Conservation (phyloP, 78 protist genomes). For the Dictyostelium brefeldianum region DNA sequence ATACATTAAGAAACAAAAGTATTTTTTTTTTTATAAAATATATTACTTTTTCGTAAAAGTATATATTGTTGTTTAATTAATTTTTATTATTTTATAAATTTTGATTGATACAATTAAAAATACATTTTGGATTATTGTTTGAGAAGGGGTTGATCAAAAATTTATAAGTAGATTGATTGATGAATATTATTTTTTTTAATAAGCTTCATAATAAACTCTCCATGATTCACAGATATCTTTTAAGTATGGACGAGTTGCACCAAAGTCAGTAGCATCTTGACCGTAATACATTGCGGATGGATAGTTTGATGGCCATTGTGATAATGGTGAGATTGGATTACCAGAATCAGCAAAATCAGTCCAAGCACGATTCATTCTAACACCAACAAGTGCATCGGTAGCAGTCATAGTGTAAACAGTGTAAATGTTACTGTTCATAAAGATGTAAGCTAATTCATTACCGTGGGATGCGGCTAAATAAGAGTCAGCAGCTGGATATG, state of each 20-base stretch:
- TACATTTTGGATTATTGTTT: too few relatives aligned
- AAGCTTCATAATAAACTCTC: constrained; percentile 23
- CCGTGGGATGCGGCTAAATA: constrained; percentile 74
- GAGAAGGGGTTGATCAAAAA: too few relatives aligned
- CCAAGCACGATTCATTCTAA: constrained; percentile 59
- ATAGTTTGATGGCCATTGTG: constrained; percentile 46
- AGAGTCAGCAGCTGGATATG: constrained; percentile 49
- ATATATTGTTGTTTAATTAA: too few relatives aligned
- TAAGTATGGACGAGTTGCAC: not conserved
- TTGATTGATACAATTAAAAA: too few relatives aligned
- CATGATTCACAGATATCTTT: constrained; percentile 44
- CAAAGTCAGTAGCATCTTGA: not conserved
- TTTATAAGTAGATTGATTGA: too few relatives aligned
- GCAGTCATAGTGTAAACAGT: constrained; percentile 2
- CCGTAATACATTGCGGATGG: constrained; percentile 62
- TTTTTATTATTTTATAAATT: too few relatives aligned
- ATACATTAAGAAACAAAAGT: too few relatives aligned
- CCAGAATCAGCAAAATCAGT: constrained; percentile 48
- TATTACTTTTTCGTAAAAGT: too few relatives aligned
- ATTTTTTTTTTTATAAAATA: too few relatives aligned
- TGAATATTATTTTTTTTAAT: too few relatives aligned
- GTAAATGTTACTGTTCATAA: constrained; percentile 20
- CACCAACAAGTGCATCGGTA: not conserved
- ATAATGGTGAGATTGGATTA: constrained; percentile 16
- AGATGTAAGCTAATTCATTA: constrained; percentile 59